These are phyloP conservation scores for Ogataea nakhonphanomensis DNA, from an alignment of 805 yeast species.

Conservation along the genomic window DNA sequence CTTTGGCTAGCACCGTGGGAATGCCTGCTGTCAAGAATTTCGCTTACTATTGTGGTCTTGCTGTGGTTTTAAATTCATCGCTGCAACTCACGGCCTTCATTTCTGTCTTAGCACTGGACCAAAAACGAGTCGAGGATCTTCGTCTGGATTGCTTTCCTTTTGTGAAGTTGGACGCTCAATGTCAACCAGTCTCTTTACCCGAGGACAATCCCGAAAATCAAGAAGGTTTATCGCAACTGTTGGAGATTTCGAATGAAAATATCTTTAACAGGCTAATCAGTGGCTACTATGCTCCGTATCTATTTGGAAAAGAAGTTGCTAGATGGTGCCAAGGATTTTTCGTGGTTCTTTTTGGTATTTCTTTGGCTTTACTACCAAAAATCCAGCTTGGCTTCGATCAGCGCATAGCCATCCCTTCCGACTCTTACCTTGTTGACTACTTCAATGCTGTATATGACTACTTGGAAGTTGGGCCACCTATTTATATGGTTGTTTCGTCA, in stretches of 20 bases:
- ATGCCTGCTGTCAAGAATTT: conserved; percentile 98
- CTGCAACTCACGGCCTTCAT: conserved; percentile 82
- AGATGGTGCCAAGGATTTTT: conserved; percentile 53
- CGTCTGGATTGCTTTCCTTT: conserved; percentile 65
- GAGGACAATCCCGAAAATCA: conserved; percentile 13
- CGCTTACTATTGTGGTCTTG: conserved; percentile 87
- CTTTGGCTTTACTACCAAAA: conserved; percentile 65
- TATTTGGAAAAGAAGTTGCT: conserved; percentile 47
- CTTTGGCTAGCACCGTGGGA: conserved; percentile 71
- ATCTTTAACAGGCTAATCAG: conserved; percentile 41
- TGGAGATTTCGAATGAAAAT: conserved; percentile 22
- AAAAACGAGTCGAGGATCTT: conserved; percentile 52
- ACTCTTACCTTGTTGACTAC: conserved; percentile 77
- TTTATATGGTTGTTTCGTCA: conserved; percentile 76
- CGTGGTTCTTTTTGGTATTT: conserved; percentile 59
- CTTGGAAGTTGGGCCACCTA: conserved; percentile 87
- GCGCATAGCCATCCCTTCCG: conserved; percentile 78
- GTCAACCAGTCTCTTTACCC: conserved; percentile 10
- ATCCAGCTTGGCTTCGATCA: conserved; percentile 85
- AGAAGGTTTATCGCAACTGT: conserved; percentile 23
- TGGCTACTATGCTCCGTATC: conserved; percentile 53
- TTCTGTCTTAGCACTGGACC: conserved; percentile 67
- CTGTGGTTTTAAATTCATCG: conserved; percentile 70
- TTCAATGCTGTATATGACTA: conserved; percentile 71
- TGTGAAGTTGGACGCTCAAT: conserved; percentile 29